phyloP scores from a whole-genome alignment of 192 early-diverging fungal species.

The Gaertneriomyces sp. region DNA sequence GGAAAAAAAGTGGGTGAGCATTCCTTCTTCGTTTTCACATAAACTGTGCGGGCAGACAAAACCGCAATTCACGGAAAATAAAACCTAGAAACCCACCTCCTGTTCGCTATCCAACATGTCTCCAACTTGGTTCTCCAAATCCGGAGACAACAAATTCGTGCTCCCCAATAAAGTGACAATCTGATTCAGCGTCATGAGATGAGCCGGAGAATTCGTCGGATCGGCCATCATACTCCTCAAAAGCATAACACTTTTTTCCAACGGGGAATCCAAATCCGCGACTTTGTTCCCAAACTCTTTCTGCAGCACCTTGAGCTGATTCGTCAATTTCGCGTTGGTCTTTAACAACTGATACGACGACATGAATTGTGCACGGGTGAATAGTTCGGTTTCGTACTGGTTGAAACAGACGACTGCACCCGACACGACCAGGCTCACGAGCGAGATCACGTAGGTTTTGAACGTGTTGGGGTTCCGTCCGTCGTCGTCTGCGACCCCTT shows the following conservation, averaged over 20 bases:
- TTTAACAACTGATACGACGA: slow-evolving; percentile 33
- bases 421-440: slow-evolving; percentile 13
- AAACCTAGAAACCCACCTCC: slow-evolving; percentile 32
- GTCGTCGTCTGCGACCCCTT: not conserved
- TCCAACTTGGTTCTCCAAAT: slow-evolving; percentile 37
- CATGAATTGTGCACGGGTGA: slow-evolving; percentile 35
- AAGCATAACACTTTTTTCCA: slow-evolving; percentile 47
- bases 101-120: slow-evolving; percentile 47
- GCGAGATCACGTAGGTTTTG: slow-evolving; percentile 19
- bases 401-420: slow-evolving; percentile 19
- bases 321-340: slow-evolving; percentile 45
- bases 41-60: not conserved
- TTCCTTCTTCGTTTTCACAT: not conserved
- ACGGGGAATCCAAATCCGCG: slow-evolving; percentile 47
- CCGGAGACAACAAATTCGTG: slow-evolving; percentile 49
- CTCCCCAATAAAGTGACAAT: slow-evolving; percentile 35
- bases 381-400: slow-evolving; percentile 37
- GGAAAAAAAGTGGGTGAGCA: not conserved
- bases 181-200: slow-evolving; percentile 36
- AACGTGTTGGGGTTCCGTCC: not conserved
- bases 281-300: slow-evolving; percentile 42
- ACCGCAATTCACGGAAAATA: not conserved
- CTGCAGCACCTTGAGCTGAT: slow-evolving; percentile 45
- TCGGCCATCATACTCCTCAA: slow-evolving; percentile 47
- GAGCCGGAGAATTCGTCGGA: slow-evolving; percentile 32